A percentile compares a stretch with the other conserved stretches of the same genome.
Conservation (phyloP, 1,284 basidiomycete genomes). For the Apiotrichum domesticum region DNA sequence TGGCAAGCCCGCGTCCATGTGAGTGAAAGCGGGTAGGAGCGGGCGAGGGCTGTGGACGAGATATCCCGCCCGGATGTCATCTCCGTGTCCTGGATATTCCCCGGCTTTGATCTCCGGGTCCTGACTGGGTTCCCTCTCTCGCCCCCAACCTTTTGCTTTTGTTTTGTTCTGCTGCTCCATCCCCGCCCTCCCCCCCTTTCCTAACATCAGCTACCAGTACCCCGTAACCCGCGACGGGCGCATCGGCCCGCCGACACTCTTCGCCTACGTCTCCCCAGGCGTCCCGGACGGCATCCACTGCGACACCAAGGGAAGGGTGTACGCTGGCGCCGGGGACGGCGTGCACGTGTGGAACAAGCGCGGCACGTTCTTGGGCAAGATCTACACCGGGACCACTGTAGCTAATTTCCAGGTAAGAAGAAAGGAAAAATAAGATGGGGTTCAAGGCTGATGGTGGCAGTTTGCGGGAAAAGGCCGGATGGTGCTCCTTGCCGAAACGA, state of each 20-base stretch:
- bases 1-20: conserved; percentile 64
- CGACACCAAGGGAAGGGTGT: conserved; percentile 62
- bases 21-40: conserved; percentile 21
- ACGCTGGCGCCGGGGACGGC: conserved; percentile 64
- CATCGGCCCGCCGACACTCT: conserved; percentile 61
- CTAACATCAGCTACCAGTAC: conserved; percentile 52
- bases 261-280: conserved; percentile 64
- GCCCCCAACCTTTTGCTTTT: no score
- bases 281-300: conserved; percentile 57
- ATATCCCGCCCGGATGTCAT: no score
- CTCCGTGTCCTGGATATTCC: no score
- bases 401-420: conserved; percentile 52
- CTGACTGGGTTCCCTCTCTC: no score
- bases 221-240: conserved; percentile 49
- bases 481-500: conserved; percentile 62
- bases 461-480: conserved; percentile 61
- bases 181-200: background rate
- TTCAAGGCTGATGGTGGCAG: conserved; percentile 46
- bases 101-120: no score
- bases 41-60: no score
- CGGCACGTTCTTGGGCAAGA: conserved; percentile 65
- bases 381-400: conserved; percentile 57
- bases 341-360: conserved; percentile 62
- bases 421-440: no score
- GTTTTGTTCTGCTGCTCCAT: no score